These are phyloP conservation scores for Boeremia exigua DNA, from an alignment of 2,329 filamentous ascomycete genomes.

Conservation along the genomic window DNA sequence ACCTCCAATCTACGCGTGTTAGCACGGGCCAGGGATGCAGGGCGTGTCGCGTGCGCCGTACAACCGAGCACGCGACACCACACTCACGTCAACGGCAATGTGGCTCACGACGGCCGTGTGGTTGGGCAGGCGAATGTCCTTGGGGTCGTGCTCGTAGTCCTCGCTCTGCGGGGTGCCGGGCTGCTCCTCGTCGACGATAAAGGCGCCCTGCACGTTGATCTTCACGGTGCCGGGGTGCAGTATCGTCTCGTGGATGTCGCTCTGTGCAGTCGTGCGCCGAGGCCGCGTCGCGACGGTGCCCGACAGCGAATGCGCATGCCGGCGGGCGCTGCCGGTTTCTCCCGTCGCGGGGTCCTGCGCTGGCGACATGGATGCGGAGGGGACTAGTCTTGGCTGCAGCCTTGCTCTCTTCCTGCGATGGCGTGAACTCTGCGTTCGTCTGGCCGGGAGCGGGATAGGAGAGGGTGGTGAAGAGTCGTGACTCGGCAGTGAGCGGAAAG, in stretches of 20 bases:
- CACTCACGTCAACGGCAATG: slow-evolving; percentile 89
- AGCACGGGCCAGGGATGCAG: slow-evolving; percentile 17
- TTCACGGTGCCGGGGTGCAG: slow-evolving; percentile 73
- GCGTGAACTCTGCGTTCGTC: slow-evolving; percentile 32
- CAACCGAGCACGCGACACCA: slow-evolving; percentile 20
- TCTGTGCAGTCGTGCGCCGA: slow-evolving; percentile 40
- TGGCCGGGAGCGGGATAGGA: slow-evolving; percentile 24
- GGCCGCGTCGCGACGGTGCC: slow-evolving; percentile 28
- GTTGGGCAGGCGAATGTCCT: slow-evolving; percentile 94
- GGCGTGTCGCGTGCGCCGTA: slow-evolving; percentile 22
- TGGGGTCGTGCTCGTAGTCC: slow-evolving; percentile 74
- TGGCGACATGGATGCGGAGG: slow-evolving; percentile 40
- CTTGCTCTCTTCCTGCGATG: slow-evolving; percentile 41
- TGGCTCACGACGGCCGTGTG: slow-evolving; percentile 96
- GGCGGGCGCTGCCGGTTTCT: slow-evolving; percentile 35
- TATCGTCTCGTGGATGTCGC: slow-evolving; percentile 60
- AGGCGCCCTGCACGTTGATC: slow-evolving; percentile 96
- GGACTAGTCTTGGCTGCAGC: slow-evolving; percentile 46
- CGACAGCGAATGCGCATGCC: slow-evolving; percentile 17
- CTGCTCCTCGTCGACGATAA: slow-evolving; percentile 81
- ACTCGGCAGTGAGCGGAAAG: slow-evolving; percentile 25
- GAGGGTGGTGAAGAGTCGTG: slow-evolving; percentile 30
- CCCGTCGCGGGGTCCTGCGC: slow-evolving; percentile 41
- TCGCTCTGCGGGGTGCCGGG: slow-evolving; percentile 58
- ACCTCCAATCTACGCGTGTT: slow-evolving; percentile 77